These are phyloP conservation scores for Hyaloperonospora brassicae DNA, from an alignment of 352 stramenopile genomes.

Conservation along the genomic window DNA sequence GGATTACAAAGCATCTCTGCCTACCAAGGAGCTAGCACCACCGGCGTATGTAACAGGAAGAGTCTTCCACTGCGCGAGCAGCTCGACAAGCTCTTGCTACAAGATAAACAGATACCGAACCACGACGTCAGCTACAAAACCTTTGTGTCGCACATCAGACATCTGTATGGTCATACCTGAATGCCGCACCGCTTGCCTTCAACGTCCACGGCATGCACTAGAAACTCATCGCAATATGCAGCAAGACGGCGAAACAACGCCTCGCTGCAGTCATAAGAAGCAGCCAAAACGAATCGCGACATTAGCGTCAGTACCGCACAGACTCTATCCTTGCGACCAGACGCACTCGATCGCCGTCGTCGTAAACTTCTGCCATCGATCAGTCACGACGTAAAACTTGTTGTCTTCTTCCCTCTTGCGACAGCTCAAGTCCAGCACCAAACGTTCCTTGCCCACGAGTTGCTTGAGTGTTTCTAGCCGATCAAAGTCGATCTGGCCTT, in stretches of 20 bases:
- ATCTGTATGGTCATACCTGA: constrained; percentile 35
- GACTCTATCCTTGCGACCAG: not conserved
- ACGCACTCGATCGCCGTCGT: constrained; percentile 83
- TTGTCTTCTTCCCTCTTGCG: constrained; percentile 78
- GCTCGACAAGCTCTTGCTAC: constrained; percentile 91
- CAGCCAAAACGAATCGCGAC: not conserved
- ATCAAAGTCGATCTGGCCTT: no score
- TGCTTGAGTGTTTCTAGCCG: no score
- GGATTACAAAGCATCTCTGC: constrained; percentile 4
- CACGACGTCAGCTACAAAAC: no score
- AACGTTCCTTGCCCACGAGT: no score
- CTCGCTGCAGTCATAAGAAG: constrained; percentile 31
- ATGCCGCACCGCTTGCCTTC: constrained; percentile 95
- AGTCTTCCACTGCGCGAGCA: constrained; percentile 88
- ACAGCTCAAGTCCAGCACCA: constrained; percentile 95
- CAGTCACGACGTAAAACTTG: constrained; percentile 93
- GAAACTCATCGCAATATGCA: constrained; percentile 94
- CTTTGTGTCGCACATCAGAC: not conserved
- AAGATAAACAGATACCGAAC: constrained; percentile 1
- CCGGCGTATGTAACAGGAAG: constrained; percentile 97
- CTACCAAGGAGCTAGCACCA: constrained; percentile 85
- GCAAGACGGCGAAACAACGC: constrained; percentile 85
- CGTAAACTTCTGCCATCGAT: constrained; percentile 96
- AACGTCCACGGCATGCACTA: constrained; percentile 97
- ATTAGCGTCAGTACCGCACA: constrained; percentile 2